Percentiles rank a stretch among this genome's conserved stretches.
Conservation (phyloP, 345 rosid species). For the Rhodomyrtus tomentosa region DNA sequence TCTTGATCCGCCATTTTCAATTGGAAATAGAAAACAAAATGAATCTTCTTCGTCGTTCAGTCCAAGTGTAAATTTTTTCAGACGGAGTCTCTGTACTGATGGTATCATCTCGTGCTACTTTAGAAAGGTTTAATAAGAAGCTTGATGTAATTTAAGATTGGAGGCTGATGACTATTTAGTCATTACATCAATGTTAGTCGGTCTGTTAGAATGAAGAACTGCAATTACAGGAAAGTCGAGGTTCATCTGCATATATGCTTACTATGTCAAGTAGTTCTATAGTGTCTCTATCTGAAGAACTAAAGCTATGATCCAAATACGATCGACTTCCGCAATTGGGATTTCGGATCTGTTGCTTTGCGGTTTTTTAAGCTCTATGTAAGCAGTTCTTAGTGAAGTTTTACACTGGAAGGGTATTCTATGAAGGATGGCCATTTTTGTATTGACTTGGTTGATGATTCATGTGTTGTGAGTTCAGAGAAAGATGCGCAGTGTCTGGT, state of each 20-base stretch:
- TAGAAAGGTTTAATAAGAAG: no score
- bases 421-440: neutral
- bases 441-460: neutral
- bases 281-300: neutral
- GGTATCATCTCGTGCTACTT: no score
- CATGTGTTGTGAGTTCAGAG: neutral
- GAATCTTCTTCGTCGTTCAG: no score
- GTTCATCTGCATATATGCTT: neutral
- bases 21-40: no score
- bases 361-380: neutral
- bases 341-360: neutral
- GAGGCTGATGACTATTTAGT: no score
- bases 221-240: neutral
- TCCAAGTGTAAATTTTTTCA: no score
- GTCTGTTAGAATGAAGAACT: neutral
- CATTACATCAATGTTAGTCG: no score
- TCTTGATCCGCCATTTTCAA: no score
- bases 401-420: neutral
- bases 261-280: neutral
- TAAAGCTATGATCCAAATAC: neutral
- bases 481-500: neutral
- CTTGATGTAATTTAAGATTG: no score
- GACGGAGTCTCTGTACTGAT: no score
- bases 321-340: neutral
- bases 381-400: no score